Conservation (phyloP, 495 filamentous ascomycete genomes). For the Penicillium parvum region DNA sequence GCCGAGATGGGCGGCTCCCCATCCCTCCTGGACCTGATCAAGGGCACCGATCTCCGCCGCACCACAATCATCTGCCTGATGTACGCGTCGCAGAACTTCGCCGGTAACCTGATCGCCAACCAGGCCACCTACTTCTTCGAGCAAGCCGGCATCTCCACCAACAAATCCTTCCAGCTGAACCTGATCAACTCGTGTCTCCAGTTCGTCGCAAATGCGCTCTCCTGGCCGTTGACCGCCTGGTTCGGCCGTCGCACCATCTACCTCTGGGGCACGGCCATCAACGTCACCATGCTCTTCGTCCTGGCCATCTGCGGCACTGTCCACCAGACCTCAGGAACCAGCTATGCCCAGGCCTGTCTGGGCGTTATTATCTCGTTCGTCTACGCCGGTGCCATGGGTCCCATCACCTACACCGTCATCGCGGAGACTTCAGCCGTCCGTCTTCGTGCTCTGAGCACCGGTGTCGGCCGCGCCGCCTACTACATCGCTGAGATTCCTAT, state of each 20-base stretch:
- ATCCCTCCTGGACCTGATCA: constrained; percentile 61
- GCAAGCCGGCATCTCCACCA: constrained; percentile 22
- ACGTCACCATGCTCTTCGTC: constrained; percentile 25
- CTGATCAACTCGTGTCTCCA: constrained; percentile 38
- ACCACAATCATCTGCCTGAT: constrained; percentile 65
- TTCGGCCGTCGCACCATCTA: constrained; percentile 48
- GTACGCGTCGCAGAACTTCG: constrained; percentile 36
- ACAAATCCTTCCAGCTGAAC: constrained; percentile 31
- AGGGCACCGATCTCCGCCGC: constrained; percentile 60
- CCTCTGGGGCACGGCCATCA: constrained; percentile 37
- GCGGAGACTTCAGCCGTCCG: constrained; percentile 54
- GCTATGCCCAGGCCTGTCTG: constrained; percentile 45
- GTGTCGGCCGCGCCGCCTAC: constrained; percentile 48
- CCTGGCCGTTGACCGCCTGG: constrained; percentile 25
- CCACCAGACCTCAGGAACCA: constrained; percentile 23
- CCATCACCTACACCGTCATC: constrained; percentile 54
- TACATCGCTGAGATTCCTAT: constrained; percentile 43
- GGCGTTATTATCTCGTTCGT: constrained; percentile 51
- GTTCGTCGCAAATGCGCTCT: constrained; percentile 27
- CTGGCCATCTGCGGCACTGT: constrained; percentile 47
- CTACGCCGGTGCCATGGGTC: constrained; percentile 39
- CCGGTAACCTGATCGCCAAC: constrained; percentile 28
- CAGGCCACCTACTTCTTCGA: constrained; percentile 29
- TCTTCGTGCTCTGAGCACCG: constrained; percentile 47
- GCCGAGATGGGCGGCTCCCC: constrained; percentile 53